Evolutionary conservation across 768 basidiomycete genomes (phyloP), one percentile per base, ranked within the genome.

Genomic region (Xanthoconium stramineum): DNA sequence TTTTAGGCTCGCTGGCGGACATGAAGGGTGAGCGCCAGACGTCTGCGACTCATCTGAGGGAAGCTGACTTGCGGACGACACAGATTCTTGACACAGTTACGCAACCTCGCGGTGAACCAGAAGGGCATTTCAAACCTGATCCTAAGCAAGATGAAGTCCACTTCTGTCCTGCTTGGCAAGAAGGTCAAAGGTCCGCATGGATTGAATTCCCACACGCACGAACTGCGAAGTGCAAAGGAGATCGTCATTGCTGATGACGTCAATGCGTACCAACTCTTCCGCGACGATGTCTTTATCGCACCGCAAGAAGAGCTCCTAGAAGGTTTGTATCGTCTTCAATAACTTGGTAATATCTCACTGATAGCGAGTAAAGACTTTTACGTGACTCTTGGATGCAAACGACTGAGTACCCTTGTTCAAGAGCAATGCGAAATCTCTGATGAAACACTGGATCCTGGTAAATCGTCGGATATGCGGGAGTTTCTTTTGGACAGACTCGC

Each of bases 231-330:
- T 24, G 19, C 53, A 20, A 39, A 32, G 2, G 53, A 54, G 30
- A 47, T 54, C 8, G n/a, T 54, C 15, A 47, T 54, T 6, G 53
- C 53, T 3, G 53, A 54, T 6, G 53, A 54, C 10, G 33, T 39
- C 4, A 47, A 47, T 10, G 46, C 45, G 7, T 47, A 40, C 32
- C 46, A 36, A 15, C 38, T 54, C 2, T 47, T 54, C 24, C 14
- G 39, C 2, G 46, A 54, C n/a, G 19, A 20, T 5, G 9, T 54
- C 46, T 54, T 54, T 5, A 11, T 33, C 5, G 53, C 46, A 6
- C 53, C 53, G 4, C 53, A 54, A 48, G 53, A 54, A 3, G 53
- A 42, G 8, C 45, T 47, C 6, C 20, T 54, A 2, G 53, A 54
- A 48, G 32, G 53, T 54, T 6, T 2, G 38, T 6, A 17, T 35